Evolutionary conservation across 2,329 filamentous ascomycete genomes (phyloP), one percentile per base, ranked within the genome.

Genomic region (Xylaria arbuscula): DNA sequence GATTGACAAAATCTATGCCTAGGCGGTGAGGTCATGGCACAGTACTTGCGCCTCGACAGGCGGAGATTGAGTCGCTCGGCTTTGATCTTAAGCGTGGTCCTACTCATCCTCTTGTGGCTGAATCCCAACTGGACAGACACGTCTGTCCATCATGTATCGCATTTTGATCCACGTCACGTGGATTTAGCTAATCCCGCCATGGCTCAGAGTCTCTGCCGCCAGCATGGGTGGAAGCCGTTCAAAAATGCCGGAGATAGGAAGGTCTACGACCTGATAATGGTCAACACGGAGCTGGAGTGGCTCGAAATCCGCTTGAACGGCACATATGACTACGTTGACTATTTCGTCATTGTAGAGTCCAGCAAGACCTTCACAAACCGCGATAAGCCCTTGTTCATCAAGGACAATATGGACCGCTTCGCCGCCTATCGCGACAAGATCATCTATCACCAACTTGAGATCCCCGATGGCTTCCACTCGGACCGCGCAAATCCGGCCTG

Each of bases 231-330:
- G 79, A 69, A 75, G 42, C 78, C 79, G 2, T 83, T 79, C 71
- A 58, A 65, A 4, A 67, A 70, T n/a, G 71, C 68, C 19, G 64
- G 67, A 19, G 72, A 74, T 55, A 83, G 87, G 59, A 88, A 87
- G 74, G 80, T 89, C 38, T 89, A 88, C 76, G 89, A 91, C 75
- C 81, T 91, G 1, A 82, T 89, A 73, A 85, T 90, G 82, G 78
- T 90, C 72, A 89, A 88, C 72, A 85, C 83, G 2, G 89, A 91
- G 78, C 81, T 91, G 13, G 89, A 91, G 78, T 89, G 87, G 83
- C 82, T 91, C 50, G 89, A 91, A 76, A 86, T 92, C 56, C 86
- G 88, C 11, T 81, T 91, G 2, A 83, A 88, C 73, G 86, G 86
- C 2, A 83, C 89, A 17, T 85, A 86, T 65, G 77, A 85, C 47